These are phyloP conservation scores for Cladorrhinum samala DNA, from an alignment of 495 filamentous ascomycete genomes.

Conservation along the genomic window DNA sequence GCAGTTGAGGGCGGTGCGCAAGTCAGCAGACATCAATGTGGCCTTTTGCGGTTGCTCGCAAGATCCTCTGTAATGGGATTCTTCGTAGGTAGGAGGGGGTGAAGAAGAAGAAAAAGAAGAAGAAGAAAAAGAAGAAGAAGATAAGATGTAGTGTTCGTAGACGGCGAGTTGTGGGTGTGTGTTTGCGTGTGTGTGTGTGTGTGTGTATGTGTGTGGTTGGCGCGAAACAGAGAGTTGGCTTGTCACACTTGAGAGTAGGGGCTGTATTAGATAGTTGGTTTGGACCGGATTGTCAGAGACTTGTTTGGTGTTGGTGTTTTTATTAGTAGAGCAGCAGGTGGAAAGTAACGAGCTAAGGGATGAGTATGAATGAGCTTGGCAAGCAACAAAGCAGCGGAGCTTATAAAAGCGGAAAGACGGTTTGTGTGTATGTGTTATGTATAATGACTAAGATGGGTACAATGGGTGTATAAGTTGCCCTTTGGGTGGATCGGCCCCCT, in stretches of 20 bases:
- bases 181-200: background rate
- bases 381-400: background rate
- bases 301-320: background rate
- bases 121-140: too few species aligned
- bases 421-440: background rate
- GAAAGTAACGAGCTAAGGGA: too few species aligned
- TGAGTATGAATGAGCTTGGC: too few species aligned
- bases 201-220: background rate
- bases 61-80: background rate
- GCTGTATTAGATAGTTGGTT: background rate
- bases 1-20: slow-evolving; percentile 61
- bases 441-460: background rate
- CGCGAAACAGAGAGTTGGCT: background rate
- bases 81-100: background rate
- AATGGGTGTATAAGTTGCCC: background rate
- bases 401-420: background rate
- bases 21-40: slow-evolving; percentile 73
- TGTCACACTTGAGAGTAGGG: background rate
- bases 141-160: too few species aligned
- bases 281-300: background rate
- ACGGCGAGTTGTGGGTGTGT: too few species aligned
- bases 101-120: background rate
- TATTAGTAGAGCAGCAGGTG: too few species aligned
- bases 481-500: background rate
- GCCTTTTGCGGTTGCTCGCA: slow-evolving; percentile 20